Evolutionary conservation across 345 rosid species (phyloP).

Genomic region (Euphorbia lathyris): DNA sequence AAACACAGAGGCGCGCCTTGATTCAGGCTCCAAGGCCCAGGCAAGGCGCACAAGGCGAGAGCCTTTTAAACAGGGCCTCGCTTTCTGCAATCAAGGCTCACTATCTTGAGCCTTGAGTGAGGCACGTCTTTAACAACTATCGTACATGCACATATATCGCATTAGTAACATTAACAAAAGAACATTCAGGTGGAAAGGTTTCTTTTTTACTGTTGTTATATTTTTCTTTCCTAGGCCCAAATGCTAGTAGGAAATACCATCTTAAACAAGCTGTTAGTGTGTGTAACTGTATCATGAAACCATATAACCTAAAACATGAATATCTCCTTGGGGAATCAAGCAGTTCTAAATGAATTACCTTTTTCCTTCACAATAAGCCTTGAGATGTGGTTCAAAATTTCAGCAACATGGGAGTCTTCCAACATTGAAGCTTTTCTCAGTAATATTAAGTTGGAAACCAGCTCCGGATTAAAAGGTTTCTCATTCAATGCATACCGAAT

Average conservation of each 20-base stretch:
- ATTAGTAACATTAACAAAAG: neutral
- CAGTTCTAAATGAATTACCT: slow-evolving; percentile 40
- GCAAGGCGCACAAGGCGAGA: too few species aligned
- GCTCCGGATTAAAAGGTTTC: slow-evolving; percentile 77
- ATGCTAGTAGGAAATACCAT: neutral
- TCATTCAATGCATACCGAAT: slow-evolving; percentile 84
- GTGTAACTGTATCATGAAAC: neutral
- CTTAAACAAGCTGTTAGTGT: neutral
- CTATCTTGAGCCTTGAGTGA: too few species aligned
- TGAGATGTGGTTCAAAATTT: slow-evolving; percentile 77
- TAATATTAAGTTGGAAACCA: slow-evolving; percentile 61
- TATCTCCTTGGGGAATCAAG: neutral
- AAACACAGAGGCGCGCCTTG: too few species aligned
- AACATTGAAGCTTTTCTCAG: slow-evolving; percentile 75
- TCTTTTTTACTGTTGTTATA: neutral
- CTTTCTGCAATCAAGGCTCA: too few species aligned
- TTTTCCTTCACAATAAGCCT: slow-evolving; percentile 73
- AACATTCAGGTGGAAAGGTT: neutral
- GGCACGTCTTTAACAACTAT: too few species aligned
- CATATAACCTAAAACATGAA: neutral
- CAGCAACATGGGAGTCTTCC: slow-evolving; percentile 66
- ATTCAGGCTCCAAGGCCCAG: too few species aligned
- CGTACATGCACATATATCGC: neutral
- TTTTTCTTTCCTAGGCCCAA: neutral
- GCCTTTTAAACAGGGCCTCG: too few species aligned